Evolutionary conservation across 768 basidiomycete species (phyloP), one percentile per base, ranked within the genome.

Genomic region (Phallus indusiatus): DNA sequence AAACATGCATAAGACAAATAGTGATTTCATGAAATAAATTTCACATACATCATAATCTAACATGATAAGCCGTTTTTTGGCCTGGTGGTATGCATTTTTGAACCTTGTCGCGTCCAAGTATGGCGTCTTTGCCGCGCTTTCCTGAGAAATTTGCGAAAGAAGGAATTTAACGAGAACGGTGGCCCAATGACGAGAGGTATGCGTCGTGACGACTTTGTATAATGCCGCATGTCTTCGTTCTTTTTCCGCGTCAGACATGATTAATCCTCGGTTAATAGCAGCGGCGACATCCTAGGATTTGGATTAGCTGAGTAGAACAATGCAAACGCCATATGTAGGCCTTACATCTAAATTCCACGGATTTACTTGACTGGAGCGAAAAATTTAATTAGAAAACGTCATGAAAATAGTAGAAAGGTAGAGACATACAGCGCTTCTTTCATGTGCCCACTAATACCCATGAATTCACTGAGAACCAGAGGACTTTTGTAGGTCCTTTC

Each of bases 111-210:
- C 76, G 53, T 90, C 86, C 21, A 97, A 81, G 58, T 85, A 86
- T 0, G 95, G 95, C 33, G 93, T 97, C 66, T 85, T 81, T 1
- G 93, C 88, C 49, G 85, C 83, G 54, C 87, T 86, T 70, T 89
- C 83, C 37, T 82, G 77, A 34, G 85, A 84, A 63, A 96, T 80
- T 68, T 90, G 88, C 48, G 83, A 81, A 51, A 97, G 78, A 9
- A 97, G 79, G 80, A 91, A 87, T 77, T 91, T 89, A 64, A 89
- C 82, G 53, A 97, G 80, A 16, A 90, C 83, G 17, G 89, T 84
- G 12, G 93, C 94, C 95, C 95, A 98, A 24, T 88, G 88, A 62
- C 92, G 89, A n/a, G 86, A 87, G 0, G 95, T 97, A 68, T 97
- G 94, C 35, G 89, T 92, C 16, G 87, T 87, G 58, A 96, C 93